phyloP scores from a whole-genome alignment of 2,329 filamentous ascomycete genomes.

The Scytalidium lignicola region DNA sequence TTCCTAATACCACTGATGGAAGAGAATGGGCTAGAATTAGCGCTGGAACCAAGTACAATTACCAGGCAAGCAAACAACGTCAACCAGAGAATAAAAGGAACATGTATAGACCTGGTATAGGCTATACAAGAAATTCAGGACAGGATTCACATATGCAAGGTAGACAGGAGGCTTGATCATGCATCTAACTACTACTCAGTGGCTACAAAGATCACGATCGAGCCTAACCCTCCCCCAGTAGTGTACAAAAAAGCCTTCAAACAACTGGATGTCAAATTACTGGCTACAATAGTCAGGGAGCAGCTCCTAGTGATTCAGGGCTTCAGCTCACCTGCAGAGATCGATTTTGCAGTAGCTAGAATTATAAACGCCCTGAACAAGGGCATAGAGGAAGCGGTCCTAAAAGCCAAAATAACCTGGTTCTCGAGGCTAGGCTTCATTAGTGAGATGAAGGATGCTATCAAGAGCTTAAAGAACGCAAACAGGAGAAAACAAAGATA shows the following conservation, averaged over 20 bases:
- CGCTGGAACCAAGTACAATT: background rate
- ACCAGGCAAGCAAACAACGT: background rate
- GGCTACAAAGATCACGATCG: slow-evolving; percentile 5
- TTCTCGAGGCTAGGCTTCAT: background rate
- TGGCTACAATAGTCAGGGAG: too few relatives aligned
- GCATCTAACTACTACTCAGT: slow-evolving; percentile 20
- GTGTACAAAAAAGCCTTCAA: background rate
- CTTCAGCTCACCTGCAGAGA: too few relatives aligned
- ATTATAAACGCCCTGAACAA: too few relatives aligned
- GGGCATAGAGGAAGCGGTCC: too few relatives aligned
- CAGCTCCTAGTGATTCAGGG: too few relatives aligned
- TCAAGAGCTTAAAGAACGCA: background rate
- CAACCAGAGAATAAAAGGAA: background rate
- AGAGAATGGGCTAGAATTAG: background rate
- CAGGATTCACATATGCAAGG: background rate
- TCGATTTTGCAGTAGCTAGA: too few relatives aligned
- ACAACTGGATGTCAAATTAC: background rate
- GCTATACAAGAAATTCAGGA: background rate
- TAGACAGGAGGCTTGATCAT: slow-evolving; percentile 8
- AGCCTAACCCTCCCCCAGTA: background rate
- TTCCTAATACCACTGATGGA: background rate
- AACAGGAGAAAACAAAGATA: background rate
- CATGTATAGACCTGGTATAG: background rate
- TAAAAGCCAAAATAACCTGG: too few relatives aligned
- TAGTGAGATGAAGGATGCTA: background rate